phyloP scores from a whole-genome alignment of 305 asterid genomes.

The Solanum hybrid region DNA sequence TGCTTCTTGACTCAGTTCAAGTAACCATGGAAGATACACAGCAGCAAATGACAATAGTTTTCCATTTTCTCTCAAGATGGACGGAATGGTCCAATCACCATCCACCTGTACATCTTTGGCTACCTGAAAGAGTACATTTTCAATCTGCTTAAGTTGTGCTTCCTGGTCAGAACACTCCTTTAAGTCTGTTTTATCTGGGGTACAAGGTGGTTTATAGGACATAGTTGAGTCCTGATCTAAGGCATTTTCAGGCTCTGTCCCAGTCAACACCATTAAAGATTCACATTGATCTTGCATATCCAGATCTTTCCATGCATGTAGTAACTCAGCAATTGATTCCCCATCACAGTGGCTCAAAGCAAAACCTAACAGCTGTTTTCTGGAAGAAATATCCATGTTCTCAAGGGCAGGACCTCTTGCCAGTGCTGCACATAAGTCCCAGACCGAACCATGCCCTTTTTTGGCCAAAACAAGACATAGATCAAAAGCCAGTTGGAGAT shows the following conservation, averaged over 20 bases:
- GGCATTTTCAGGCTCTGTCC: slow-evolving; percentile 54
- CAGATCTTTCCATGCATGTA: slow-evolving; percentile 91
- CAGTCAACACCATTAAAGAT: slow-evolving; percentile 50
- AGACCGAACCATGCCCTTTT: slow-evolving; percentile 84
- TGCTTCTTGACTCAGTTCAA: slow-evolving; percentile 49
- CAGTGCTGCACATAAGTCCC: slow-evolving; percentile 98
- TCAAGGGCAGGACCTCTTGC: slow-evolving; percentile 96
- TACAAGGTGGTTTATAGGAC: slow-evolving; percentile 18
- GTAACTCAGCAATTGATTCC: slow-evolving; percentile 86
- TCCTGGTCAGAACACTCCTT: slow-evolving; percentile 47
- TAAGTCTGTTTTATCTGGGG: slow-evolving; percentile 16
- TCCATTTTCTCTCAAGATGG: slow-evolving; percentile 54
- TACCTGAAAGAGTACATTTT: slow-evolving; percentile 37
- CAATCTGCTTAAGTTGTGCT: slow-evolving; percentile 35
- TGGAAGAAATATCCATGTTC: slow-evolving; percentile 71
- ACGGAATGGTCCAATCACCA: slow-evolving; percentile 45
- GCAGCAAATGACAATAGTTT: slow-evolving; percentile 66
- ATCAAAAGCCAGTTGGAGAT: slow-evolving; percentile 92
- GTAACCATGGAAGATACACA: slow-evolving; percentile 75
- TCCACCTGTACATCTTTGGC: slow-evolving; percentile 44
- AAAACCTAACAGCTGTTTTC: slow-evolving; percentile 84
- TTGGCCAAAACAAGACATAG: slow-evolving; percentile 85
- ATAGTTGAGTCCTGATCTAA: slow-evolving; percentile 29
- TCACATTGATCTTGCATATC: slow-evolving; percentile 84
- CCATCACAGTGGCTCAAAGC: slow-evolving; percentile 96